These are phyloP conservation scores for Alternaria hordeiaustralica DNA, from an alignment of 2,329 filamentous ascomycete genomes.

Conservation along the genomic window DNA sequence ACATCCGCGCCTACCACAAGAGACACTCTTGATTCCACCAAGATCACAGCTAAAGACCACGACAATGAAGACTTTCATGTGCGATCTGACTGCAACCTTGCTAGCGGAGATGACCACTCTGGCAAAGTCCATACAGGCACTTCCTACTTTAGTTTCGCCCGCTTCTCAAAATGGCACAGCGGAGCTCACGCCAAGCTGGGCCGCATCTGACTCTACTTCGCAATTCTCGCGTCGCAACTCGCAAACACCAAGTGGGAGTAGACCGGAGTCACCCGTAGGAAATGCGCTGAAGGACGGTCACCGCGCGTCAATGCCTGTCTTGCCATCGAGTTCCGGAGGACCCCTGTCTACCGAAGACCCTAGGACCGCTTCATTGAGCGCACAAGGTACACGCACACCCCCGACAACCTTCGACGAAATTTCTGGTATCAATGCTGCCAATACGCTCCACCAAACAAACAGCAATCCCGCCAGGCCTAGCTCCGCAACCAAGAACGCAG, in stretches of 20 bases:
- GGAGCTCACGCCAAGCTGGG: slow-evolving; percentile 40
- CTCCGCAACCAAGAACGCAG: slow-evolving; percentile 62
- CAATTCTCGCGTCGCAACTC: slow-evolving; percentile 41
- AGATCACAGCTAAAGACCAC: slow-evolving; percentile 72
- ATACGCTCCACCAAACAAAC: slow-evolving; percentile 50
- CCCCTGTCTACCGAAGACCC: slow-evolving; percentile 34
- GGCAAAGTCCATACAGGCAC: slow-evolving; percentile 56
- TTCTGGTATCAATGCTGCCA: slow-evolving; percentile 43
- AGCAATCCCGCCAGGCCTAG: slow-evolving; percentile 32
- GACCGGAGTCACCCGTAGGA: slow-evolving; percentile 41
- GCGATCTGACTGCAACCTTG: slow-evolving; percentile 53
- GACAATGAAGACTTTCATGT: slow-evolving; percentile 62
- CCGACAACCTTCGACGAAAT: slow-evolving; percentile 59
- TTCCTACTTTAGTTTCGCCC: slow-evolving; percentile 69
- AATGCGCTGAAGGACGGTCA: slow-evolving; percentile 65
- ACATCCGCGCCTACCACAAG: slow-evolving; percentile 62
- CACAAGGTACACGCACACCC: slow-evolving; percentile 41
- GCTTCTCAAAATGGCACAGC: slow-evolving; percentile 36
- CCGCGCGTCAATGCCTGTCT: slow-evolving; percentile 82
- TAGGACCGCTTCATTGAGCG: slow-evolving; percentile 33
- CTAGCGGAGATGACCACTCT: slow-evolving; percentile 57
- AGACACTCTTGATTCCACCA: slow-evolving; percentile 74
- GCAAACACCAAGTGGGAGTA: slow-evolving; percentile 31
- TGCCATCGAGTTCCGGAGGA: slow-evolving; percentile 50
- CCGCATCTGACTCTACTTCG: slow-evolving; percentile 31